Base-by-base conservation (phyloP, 441 rosid genomes). In the Euphorbia corollata region DNA sequence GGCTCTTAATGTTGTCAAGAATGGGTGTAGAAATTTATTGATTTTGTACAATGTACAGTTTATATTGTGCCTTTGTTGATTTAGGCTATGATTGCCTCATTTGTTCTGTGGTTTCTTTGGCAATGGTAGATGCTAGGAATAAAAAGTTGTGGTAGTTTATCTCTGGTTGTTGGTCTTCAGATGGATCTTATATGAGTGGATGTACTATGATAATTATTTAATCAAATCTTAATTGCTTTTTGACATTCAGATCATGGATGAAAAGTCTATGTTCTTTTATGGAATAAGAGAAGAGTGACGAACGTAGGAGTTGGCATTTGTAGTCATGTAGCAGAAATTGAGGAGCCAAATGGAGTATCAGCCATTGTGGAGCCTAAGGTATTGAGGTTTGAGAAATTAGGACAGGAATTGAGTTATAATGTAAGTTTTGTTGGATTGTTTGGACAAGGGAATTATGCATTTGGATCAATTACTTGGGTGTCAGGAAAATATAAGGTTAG, bases 391-490 rank as follows among this genome's bases (percentile, higher is more conserved):
- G 1, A 64, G 8, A 77, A 80, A 34, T 2, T 65, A 5, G 70
- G 88, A 27, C 75, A 86, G 81, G 75, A 76, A 63, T 24, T 70
- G 80, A 81, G 84, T 59, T 88, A 83, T 68, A 80, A 60, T 22
- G 88, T 84, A 56, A 79, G 71, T 15, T 78, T 88, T 43, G 66
- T 16, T 36, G 64, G 75, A 10, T 43, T 51, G 30, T 36, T 7
- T 5, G 41, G 41, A 5, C 4, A 36, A 36, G 50, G 57, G 0
- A 18, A 74, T 27, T 56, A 77, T 9, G 68, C 85, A 8, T 84
- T 87, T 63, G 85, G 92, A 18, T 76, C 83, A 18, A 68, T 93
- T 61, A 71, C 74, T 61, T 88, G 96, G 97, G 63, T 70, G 39
- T 85, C 80, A 15, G 83, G 85, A n/a, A 78, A 51, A 38, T 79